Evolutionary conservation across 129 eudicot species (phyloP).

Genomic region (Apium graveolens): DNA sequence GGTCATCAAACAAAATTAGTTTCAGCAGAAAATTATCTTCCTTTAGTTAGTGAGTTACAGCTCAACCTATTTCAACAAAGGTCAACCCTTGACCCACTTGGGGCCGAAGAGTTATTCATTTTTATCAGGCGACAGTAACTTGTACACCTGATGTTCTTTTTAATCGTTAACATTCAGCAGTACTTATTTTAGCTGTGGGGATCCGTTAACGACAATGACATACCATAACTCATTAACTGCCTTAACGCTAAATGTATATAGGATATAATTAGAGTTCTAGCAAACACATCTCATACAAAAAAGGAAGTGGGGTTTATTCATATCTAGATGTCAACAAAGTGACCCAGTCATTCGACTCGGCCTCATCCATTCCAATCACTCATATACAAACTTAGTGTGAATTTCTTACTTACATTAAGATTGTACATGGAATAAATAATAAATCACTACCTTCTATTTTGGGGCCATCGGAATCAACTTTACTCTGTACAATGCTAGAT

Average conservation of each 20-base stretch:
- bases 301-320: not conserved
- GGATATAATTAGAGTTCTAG: not conserved
- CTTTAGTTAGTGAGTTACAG: not conserved
- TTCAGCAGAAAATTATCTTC: not conserved
- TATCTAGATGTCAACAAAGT: not conserved
- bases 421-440: not conserved
- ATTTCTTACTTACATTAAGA: not conserved
- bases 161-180: too few relatives aligned
- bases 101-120: not conserved
- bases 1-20: not conserved
- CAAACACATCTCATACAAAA: not conserved
- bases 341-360: not conserved
- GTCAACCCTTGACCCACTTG: not conserved
- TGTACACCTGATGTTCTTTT: not conserved
- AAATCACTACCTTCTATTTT: constrained; percentile 60
- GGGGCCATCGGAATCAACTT: constrained; percentile 42
- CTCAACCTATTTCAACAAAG: not conserved
- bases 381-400: not conserved
- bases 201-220: too few relatives aligned
- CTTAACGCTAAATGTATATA: too few relatives aligned
- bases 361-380: not conserved
- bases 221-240: too few relatives aligned
- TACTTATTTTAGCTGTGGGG: too few relatives aligned
- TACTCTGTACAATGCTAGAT: constrained; percentile 32
- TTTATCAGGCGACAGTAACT: not conserved